phyloP scores from a whole-genome alignment of 2,329 filamentous ascomycete species.

The Penicillium sp. region DNA sequence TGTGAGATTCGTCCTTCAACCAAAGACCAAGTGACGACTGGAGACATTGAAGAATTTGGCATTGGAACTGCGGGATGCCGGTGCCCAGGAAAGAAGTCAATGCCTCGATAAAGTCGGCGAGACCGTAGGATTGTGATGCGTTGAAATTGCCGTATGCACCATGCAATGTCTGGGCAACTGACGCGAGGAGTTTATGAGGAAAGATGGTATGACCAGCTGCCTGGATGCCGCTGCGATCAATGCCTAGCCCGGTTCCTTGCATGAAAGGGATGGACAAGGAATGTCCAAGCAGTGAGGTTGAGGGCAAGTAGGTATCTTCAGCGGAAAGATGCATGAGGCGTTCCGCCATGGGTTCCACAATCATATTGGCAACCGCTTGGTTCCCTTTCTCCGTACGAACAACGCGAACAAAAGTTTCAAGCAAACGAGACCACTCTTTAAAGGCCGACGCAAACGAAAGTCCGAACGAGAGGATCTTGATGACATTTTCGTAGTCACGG shows the following conservation, averaged over 20 bases:
- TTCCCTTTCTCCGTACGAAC: conserved; percentile 65
- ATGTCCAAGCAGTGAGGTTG: conserved; percentile 32
- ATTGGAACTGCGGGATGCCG: conserved; percentile 51
- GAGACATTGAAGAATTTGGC: conserved; percentile 57
- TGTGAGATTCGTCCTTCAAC: conserved; percentile 32
- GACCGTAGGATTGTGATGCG: conserved; percentile 38
- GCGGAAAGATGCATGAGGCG: conserved; percentile 38
- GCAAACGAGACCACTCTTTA: conserved; percentile 50
- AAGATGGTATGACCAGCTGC: conserved; percentile 7
- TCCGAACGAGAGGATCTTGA: conserved; percentile 65
- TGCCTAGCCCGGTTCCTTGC: conserved; percentile 9
- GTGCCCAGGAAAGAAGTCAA: conserved; percentile 53
- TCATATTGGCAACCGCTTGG: conserved; percentile 61
- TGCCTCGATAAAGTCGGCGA: conserved; percentile 53
- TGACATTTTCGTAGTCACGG: conserved; percentile 67
- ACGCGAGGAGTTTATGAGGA: conserved; percentile 60
- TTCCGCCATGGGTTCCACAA: conserved; percentile 70
- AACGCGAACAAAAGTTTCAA: conserved; percentile 55
- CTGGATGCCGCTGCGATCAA: conserved; percentile 4
- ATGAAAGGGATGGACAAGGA: conserved; percentile 36
- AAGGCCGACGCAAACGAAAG: conserved; percentile 29
- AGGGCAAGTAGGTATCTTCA: conserved; percentile 35
- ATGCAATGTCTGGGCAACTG: conserved; percentile 54
- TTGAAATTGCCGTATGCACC: conserved; percentile 53
- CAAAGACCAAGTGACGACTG: conserved; percentile 48